Base-by-base conservation (phyloP, 139 green algal species). In the Limnomonas spitsbergensis region DNA sequence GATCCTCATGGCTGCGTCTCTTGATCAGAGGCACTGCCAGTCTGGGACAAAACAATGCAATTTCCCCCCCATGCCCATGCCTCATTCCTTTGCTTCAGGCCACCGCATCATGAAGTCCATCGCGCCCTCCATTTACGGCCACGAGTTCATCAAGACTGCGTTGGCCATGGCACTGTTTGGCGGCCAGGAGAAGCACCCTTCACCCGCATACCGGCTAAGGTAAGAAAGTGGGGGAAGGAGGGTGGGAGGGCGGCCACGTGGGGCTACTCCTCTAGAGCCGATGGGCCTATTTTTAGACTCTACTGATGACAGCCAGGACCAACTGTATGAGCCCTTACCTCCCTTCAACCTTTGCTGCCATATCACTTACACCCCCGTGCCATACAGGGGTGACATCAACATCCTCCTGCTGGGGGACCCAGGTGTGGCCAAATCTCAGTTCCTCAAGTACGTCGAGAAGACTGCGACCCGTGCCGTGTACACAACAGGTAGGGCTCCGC, bases 381-480 rank as follows among this genome's bases (percentile, higher is more conserved):
- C 47, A 20, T 61, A 61, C 47, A 61, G 69, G 9, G 95, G 95
- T 4, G 96, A 99, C 90, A 98, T 99, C 91, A 99, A 99, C 86
- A 88, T 98, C 82, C 92, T 99, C 75, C 87, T 99, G 77, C 89
- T 99, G 69, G 96, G 96, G 0, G 96, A 99, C 87, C 96, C 96
- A 0, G 96, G 92, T 35, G 94, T 92, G 3, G 94, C 94, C 70
- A 98, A 98, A 87, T 95, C 89, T 4, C 94, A 99, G 87, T 99
- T 99, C 87, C 90, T 98, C 52, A 99, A 99, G 87, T 99, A 99
- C 79, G 84, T 97, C 1, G 94, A 99, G 88, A 97, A 97, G 82
- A 95, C 92, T 9, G 93, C 96, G 0, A 78, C 92, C 54, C 85
- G 96, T 14, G 93, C 93, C 0, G 95, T 99, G 34, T 99, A 98